Conservation (phyloP, 805 yeast genomes). For the Candida ipomoeae region DNA sequence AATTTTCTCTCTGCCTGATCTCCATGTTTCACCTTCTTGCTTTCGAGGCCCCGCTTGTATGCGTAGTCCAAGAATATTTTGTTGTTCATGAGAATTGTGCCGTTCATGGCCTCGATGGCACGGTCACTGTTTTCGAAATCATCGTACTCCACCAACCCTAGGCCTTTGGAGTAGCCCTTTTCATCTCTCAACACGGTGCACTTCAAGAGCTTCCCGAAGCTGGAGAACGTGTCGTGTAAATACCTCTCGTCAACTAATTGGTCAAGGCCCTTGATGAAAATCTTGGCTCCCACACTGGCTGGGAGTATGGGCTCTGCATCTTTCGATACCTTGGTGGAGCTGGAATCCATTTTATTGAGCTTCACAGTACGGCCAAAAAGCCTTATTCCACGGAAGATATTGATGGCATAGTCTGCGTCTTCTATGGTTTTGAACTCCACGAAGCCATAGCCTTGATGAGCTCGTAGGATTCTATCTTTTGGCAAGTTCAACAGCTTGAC, state of each 20-base stretch:
- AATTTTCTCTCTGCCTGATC: slow-evolving; percentile 69
- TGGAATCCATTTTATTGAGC: slow-evolving; percentile 47
- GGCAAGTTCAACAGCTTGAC: slow-evolving; percentile 69
- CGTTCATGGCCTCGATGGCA: slow-evolving; percentile 67
- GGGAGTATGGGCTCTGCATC: slow-evolving; percentile 7
- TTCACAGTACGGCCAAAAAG: slow-evolving; percentile 60
- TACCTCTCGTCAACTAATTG: slow-evolving; percentile 59
- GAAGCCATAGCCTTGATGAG: slow-evolving; percentile 87
- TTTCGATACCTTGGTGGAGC: slow-evolving; percentile 10
- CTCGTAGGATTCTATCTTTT: slow-evolving; percentile 63
- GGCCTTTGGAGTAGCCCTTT: slow-evolving; percentile 51
- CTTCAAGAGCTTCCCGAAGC: slow-evolving; percentile 60
- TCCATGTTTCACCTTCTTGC: slow-evolving; percentile 63
- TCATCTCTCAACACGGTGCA: slow-evolving; percentile 52
- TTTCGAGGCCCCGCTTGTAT: slow-evolving; percentile 47
- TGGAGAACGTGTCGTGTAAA: slow-evolving; percentile 53
- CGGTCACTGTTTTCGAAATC: slow-evolving; percentile 65
- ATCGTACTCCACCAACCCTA: slow-evolving; percentile 62
- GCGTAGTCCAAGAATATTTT: slow-evolving; percentile 66
- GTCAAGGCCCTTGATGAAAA: slow-evolving; percentile 59
- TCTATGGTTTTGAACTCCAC: slow-evolving; percentile 57
- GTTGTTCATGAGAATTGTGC: slow-evolving; percentile 63
- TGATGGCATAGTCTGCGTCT: slow-evolving; percentile 69
- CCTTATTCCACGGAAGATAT: slow-evolving; percentile 55
- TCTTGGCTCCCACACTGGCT: slow-evolving; percentile 44